Conservation (phyloP, 2,329 filamentous ascomycete species). For the Penicillium sp. region DNA sequence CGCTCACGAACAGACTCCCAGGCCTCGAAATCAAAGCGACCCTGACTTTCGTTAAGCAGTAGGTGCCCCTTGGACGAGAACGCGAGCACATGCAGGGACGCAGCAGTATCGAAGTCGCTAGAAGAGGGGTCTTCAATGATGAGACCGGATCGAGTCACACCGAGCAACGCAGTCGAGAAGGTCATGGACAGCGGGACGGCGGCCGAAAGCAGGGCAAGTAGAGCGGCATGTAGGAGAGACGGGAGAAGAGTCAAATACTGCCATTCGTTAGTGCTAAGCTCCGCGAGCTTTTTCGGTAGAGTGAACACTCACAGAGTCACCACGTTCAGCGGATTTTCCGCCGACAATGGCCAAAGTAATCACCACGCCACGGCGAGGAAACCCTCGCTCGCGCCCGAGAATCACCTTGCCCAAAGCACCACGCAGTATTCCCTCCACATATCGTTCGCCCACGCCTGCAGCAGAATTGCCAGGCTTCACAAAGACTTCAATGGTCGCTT, state of each 20-base stretch:
- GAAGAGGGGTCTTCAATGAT: slow-evolving; percentile 58
- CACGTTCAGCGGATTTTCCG: slow-evolving; percentile 32
- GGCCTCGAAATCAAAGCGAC: slow-evolving; percentile 65
- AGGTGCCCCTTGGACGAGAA: slow-evolving; percentile 70
- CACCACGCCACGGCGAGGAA: slow-evolving; percentile 40
- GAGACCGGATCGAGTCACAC: slow-evolving; percentile 44
- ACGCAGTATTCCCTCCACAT: slow-evolving; percentile 60
- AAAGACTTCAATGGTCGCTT: slow-evolving; percentile 83
- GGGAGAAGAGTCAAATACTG: slow-evolving; percentile 76
- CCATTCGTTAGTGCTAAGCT: slow-evolving; percentile 11
- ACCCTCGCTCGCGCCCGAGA: slow-evolving; percentile 40
- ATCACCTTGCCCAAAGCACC: slow-evolving; percentile 36
- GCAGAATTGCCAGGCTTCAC: slow-evolving; percentile 80
- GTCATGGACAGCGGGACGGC: slow-evolving; percentile 73
- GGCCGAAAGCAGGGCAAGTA: slow-evolving; percentile 73
- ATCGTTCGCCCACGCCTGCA: slow-evolving; percentile 74
- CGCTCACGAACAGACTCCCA: slow-evolving; percentile 66
- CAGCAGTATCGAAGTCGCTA: slow-evolving; percentile 56
- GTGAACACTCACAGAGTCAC: slow-evolving; percentile 33
- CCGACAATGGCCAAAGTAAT: slow-evolving; percentile 40
- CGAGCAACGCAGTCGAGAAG: slow-evolving; percentile 60
- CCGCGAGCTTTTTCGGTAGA: not conserved
- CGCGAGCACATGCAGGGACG: slow-evolving; percentile 73
- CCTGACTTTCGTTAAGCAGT: slow-evolving; percentile 74
- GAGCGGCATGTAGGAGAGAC: slow-evolving; percentile 70